Base-by-base conservation (phyloP, 139 green algal species). In the Chlorella sorokiniana region DNA sequence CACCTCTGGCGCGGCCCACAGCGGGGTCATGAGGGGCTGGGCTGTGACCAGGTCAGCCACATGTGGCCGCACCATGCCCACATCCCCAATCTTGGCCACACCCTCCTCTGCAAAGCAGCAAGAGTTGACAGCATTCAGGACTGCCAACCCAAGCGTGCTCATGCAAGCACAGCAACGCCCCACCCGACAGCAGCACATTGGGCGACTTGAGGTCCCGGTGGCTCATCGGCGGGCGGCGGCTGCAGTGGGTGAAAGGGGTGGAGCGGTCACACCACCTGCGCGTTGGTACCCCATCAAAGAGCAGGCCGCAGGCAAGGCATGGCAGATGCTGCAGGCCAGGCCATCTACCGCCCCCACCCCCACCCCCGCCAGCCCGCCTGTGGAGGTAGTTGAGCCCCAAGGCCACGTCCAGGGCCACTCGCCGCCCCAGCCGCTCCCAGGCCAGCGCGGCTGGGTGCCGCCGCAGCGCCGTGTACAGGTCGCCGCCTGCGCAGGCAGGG, bases 321-420 rank as follows among this genome's bases (percentile, higher is more conserved):
- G 59, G 22, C 59, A 31, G 61, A 35, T 59, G 48, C 48, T 59
- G 48, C 48, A 59, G 16, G 16, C 48, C 16, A 59, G 48, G 48
- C 48, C 16, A 25, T 11, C 48, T 59, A 59, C 48, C 48, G 48
- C 48, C 48, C n/a, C n/a, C n/a, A n/a, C n/a, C n/a, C n/a, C n/a
- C 62, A 2, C 2, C 9, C 62, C 62, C 31, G 18, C 35, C 64
- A 27, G 0, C 64, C 14, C 48, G 31, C 71, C 85, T 92, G 85
- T 97, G 93, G 59, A 97, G 91, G 88, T 97, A 95, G 79, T 93
- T 90, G 83, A 97, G 93, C 65, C 93, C 93, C 88, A 95, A 84
- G 1, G 91, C 91, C 16, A 93, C 84, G 64, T 93, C 91, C 51
- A 92, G 83, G 27, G 86, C 87, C 81, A 93, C 87, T 79, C 91